Conservation (phyloP, 2,329 filamentous ascomycete genomes). For the Colletotrichum siamense region DNA sequence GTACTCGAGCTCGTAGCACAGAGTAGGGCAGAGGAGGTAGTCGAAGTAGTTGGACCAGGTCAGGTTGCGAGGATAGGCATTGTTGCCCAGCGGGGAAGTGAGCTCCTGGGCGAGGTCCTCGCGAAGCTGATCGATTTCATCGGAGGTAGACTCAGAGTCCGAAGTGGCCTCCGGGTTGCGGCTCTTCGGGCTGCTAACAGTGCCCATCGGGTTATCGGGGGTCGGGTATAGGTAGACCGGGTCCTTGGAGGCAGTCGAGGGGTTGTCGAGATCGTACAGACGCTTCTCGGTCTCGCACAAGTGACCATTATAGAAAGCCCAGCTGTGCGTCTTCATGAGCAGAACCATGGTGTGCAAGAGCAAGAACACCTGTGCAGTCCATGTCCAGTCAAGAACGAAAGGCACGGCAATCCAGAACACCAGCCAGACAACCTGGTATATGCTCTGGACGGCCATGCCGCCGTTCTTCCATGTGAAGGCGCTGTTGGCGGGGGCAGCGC, state of each 20-base stretch:
- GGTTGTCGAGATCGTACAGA: constrained; percentile 79
- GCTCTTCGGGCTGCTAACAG: constrained; percentile 28
- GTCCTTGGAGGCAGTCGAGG: constrained; percentile 59
- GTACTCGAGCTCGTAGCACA: constrained; percentile 98
- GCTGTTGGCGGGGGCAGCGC: constrained; percentile 53
- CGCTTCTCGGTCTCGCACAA: constrained; percentile 85
- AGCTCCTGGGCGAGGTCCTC: constrained; percentile 90
- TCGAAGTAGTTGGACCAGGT: constrained; percentile 83
- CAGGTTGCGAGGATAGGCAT: constrained; percentile 90
- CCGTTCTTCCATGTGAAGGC: constrained; percentile 74
- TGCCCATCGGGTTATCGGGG: constrained; percentile 57
- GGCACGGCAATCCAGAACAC: constrained; percentile 83
- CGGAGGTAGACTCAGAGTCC: constrained; percentile 37
- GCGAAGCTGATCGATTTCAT: constrained; percentile 72
- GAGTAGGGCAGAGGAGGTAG: constrained; percentile 88
- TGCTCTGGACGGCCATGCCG: constrained; percentile 83
- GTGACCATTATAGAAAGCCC: constrained; percentile 97
- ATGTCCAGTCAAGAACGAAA: constrained; percentile 88
- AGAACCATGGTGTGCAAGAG: constrained; percentile 89
- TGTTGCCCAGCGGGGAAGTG: constrained; percentile 85
- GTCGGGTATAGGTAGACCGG: constrained; percentile 80
- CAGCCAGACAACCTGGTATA: constrained; percentile 83
- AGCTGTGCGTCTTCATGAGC: constrained; percentile 99
- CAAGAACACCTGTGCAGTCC: constrained; percentile 96
- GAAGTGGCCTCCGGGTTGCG: constrained; percentile 17